Evolutionary conservation across 306 rosid genomes (phyloP), one percentile per base, ranked within the genome.

Genomic region (Glycyrrhiza uralensis): DNA sequence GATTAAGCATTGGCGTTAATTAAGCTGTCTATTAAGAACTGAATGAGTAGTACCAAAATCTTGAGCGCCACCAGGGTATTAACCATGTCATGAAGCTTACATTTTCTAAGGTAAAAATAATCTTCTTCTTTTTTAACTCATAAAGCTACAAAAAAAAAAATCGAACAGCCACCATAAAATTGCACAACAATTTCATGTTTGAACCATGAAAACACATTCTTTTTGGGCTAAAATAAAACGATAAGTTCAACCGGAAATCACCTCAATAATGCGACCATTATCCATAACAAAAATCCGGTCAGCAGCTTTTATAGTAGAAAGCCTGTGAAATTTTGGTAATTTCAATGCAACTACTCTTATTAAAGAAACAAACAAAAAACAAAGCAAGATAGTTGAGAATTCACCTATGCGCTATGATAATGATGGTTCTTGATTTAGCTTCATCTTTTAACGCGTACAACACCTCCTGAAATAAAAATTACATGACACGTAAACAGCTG

Each of bases 281-380:
- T 90, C 98, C 91, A 90, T 88, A 33, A 90, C 96, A 24, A 93
- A 81, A 65, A 93, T 88, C 58, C 86, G 71, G 75, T 93, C 98
- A 55, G 96, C 96, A 30, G 90, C 96, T 90, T 87, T 89, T 55
- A 88, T 76, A 4, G 98, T 88, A 64, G 98, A 93, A 56, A 93
- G 96, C 89, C 98, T 93, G 86, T 46, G 33, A 66, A 77, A 44
- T 39, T 7, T 58, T 4, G 18, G 52, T 24, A 49, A 28, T 67
- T 49, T 32, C 10, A 45, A 19, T 24, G 29, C 35, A 60, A 61
- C 46, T 19, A 14, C 11, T 67, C 26, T 54, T 60, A 24, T n/a
- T 1, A 5, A 56, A 4, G 18, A 66, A 44, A 44, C 5, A 15
- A n/a, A n/a, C n/a, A n/a, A n/a, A 9, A 5, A 42, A 69, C 5